phyloP scores from a whole-genome alignment of 148 eudicot genomes.

The Rhododendron ferrugineum region DNA sequence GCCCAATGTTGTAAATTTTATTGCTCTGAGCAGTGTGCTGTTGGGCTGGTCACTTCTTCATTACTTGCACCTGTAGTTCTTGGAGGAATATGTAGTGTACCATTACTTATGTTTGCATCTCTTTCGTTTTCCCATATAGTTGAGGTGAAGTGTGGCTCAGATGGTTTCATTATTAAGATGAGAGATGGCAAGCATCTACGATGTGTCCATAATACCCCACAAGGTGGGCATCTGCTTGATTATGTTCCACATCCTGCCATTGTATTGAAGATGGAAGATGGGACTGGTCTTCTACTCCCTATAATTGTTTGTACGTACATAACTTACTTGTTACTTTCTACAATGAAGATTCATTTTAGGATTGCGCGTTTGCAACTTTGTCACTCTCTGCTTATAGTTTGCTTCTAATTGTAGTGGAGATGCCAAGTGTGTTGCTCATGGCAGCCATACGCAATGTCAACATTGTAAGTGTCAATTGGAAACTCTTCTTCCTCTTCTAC shows the following conservation, averaged over 20 bases:
- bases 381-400: conserved; percentile 1
- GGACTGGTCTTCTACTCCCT: conserved; percentile 87
- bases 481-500: not conserved
- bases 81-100: not conserved
- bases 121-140: conserved; percentile 34
- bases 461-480: conserved; percentile 46
- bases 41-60: not conserved
- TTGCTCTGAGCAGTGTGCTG: not conserved
- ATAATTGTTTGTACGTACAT: conserved; percentile 82
- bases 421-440: conserved; percentile 86
- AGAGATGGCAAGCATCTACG: conserved; percentile 73
- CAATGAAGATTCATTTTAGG: not conserved
- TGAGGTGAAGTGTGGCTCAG: conserved; percentile 86
- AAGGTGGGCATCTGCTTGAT: conserved; percentile 81
- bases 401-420: conserved; percentile 66
- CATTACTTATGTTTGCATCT: not conserved
- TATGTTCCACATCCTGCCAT: conserved; percentile 95
- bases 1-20: not conserved
- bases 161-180: conserved; percentile 86
- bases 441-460: conserved; percentile 86
- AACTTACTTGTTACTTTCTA: not conserved
- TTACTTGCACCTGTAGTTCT: not conserved
- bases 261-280: conserved; percentile 97
- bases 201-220: conserved; percentile 85
- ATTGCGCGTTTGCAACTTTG: not conserved